phyloP scores from a whole-genome alignment of 805 yeast species.

The Hanseniaspora valbyensis region DNA sequence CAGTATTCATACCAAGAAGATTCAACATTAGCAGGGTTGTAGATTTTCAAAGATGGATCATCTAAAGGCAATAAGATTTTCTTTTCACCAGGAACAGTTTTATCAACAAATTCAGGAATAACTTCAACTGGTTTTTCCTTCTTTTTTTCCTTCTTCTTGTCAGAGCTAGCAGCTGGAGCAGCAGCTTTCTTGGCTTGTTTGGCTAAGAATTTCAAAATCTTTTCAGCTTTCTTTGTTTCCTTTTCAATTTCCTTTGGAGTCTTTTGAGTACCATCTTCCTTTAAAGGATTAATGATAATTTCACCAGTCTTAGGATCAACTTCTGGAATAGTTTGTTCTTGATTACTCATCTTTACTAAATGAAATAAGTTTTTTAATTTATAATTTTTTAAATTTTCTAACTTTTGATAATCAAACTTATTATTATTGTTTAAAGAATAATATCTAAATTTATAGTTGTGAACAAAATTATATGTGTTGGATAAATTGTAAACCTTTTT shows the following conservation, averaged over 20 bases:
- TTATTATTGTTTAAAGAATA: not conserved
- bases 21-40: slow-evolving; percentile 85
- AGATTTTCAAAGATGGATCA: slow-evolving; percentile 87
- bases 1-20: slow-evolving; percentile 98
- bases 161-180: slow-evolving; percentile 30
- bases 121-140: slow-evolving; percentile 60
- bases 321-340: slow-evolving; percentile 22
- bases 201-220: slow-evolving; percentile 77
- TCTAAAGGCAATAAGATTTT: slow-evolving; percentile 77
- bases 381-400: slow-evolving; percentile 6
- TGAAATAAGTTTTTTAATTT: slow-evolving; percentile 2
- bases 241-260: slow-evolving; percentile 75
- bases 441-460: not conserved
- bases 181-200: slow-evolving; percentile 55
- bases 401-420: not conserved
- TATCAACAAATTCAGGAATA: slow-evolving; percentile 74
- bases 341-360: slow-evolving; percentile 11
- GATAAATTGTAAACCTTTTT: not conserved
- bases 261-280: slow-evolving; percentile 41
- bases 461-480: not conserved
- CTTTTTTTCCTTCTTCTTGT: slow-evolving; percentile 52
- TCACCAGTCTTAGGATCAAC: slow-evolving; percentile 32
- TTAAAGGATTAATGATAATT: slow-evolving; percentile 30
- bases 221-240: slow-evolving; percentile 80
- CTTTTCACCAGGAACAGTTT: slow-evolving; percentile 81